Evolutionary conservation across 129 eudicot species (phyloP), one percentile per base, ranked within the genome.

Genomic region (Flaveria sonorensis): DNA sequence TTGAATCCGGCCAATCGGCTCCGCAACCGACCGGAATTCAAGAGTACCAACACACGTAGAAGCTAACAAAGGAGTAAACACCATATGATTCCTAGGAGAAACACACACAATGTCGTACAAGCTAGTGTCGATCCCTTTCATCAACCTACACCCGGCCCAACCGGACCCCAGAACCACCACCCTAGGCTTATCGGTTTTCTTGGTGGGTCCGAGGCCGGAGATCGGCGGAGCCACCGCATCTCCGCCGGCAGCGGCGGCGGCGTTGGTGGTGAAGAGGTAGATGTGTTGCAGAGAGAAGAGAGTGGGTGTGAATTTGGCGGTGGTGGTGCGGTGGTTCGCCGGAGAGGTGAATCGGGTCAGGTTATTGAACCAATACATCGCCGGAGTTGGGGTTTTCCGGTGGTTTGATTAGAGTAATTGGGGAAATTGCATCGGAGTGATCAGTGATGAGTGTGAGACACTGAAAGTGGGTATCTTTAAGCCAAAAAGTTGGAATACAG

Each of bases 1-100:
- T 74, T 94, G 97, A 48, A 94, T 94, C 87, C 99, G 69, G 15
- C 86, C 96, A 45, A 94, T 89, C 53, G 99, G 97, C 78, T 94
- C 99, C 10, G 97, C 99, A 18, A 94, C 99, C 4, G 99, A 94
- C 79, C 97, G 85, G 82, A 94, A 94, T 68, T 94, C 97, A 12
- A 94, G 97, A 55, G 99, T 94, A 15, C 99, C 99, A 7, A 94
- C 99, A 69, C 99, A 94, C 1, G 99, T 94, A 20, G 97, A 91
- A 39, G 99, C 99, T 64, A 94, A 79, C 23, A 94, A 70, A 39
- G 98, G 99, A 2, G 99, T 94, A 32, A 94, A 94, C 3, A 94
- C 99, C 99, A 94, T 94, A 84, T 94, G 99, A 47, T 94, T 94
- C 75, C 99, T 87, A 1, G 99, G 99, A 8, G 99, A 94, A 6